Conservation (phyloP, 345 rosid genomes). For the Pistacia integerrima region DNA sequence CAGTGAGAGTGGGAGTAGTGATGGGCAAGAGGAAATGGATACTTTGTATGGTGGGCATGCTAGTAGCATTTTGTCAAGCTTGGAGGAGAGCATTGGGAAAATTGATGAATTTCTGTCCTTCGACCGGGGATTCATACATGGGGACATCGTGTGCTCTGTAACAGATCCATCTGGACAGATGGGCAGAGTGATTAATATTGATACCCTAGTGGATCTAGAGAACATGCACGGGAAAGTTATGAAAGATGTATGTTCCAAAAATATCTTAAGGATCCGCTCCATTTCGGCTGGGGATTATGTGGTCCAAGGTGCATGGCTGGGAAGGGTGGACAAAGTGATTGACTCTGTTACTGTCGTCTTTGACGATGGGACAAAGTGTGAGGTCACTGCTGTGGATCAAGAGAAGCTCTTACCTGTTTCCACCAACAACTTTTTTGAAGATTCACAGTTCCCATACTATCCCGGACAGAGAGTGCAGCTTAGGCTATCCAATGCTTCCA, state of each 20-base stretch:
- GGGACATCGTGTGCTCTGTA: conserved; percentile 71
- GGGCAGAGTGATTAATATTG: conserved; percentile 66
- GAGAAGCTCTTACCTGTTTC: conserved; percentile 62
- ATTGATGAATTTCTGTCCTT: conserved; percentile 89
- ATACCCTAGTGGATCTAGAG: conserved; percentile 69
- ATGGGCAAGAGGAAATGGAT: conserved; percentile 63
- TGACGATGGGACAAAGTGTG: conserved; percentile 74
- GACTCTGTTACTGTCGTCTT: conserved; percentile 63
- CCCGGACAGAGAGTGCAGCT: conserved; percentile 89
- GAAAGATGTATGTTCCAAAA: conserved; percentile 60
- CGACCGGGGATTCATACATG: conserved; percentile 70
- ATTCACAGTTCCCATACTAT: conserved; percentile 61
- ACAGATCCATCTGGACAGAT: conserved; percentile 73
- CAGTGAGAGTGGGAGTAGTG: conserved; percentile 85
- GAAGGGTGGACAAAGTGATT: conserved; percentile 63
- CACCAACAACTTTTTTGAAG: conserved; percentile 63
- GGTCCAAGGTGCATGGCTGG: conserved; percentile 77
- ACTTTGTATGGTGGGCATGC: conserved; percentile 63
- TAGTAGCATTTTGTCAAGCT: conserved; percentile 67
- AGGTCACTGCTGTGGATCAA: conserved; percentile 57
- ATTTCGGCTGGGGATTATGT: conserved; percentile 80
- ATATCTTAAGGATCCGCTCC: conserved; percentile 57
- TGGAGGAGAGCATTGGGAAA: conserved; percentile 81
- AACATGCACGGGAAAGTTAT: conserved; percentile 51
- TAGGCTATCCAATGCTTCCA: conserved; percentile 46